Base-by-base conservation (phyloP, 768 basidiomycete genomes). In the Cubamyces lactineus region DNA sequence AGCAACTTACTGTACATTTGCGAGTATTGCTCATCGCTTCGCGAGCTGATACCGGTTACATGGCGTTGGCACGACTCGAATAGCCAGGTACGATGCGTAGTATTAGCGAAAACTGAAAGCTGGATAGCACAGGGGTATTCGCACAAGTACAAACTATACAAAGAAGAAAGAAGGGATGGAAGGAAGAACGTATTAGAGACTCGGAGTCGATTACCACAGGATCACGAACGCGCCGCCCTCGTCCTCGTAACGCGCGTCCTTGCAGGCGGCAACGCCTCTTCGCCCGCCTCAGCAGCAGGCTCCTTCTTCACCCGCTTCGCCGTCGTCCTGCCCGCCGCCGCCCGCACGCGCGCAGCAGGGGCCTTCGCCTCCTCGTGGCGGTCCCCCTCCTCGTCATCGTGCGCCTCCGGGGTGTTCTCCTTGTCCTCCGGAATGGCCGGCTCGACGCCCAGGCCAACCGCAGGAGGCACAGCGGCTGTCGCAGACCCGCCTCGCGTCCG, bases 331-430 rank as follows among this genome's bases (percentile, higher is more conserved):
- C 12, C 42, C 13, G 63, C 62, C 15, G 56, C 61, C 49, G 48
- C 53, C 28, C 62, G 57, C n/a, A 21, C 56, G n/a, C 62, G 39
- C 34, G 52, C n/a, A 17, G 39, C 46, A 26, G 57, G 41, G 9
- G 52, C 57, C 23, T 54, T 56, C 24, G 42, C 56, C 45, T 56
- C 59, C n/a, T 23, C 28, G 8, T 49, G 24, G 5, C 47, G 55
- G 11, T 49, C 61, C 23, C 43, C 56, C 30, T 40, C 57, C 16
- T 65, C 61, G 16, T 67, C 68, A 13, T 60, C 64, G 26, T 65
- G 57, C 56, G 66, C 53, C 55, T 74, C 74, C 6, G 74, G 75
- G 15, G 75, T 76, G 66, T 76, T 76, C 69, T 75, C 75, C 66
- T 76, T 76, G 52, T 71, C 70, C 38, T 64, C 65, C 30, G 61